Percentiles rank a stretch among this genome's conserved stretches.
Conservation (phyloP, 352 stramenopile genomes). For the Phytophthora sansomeana region DNA sequence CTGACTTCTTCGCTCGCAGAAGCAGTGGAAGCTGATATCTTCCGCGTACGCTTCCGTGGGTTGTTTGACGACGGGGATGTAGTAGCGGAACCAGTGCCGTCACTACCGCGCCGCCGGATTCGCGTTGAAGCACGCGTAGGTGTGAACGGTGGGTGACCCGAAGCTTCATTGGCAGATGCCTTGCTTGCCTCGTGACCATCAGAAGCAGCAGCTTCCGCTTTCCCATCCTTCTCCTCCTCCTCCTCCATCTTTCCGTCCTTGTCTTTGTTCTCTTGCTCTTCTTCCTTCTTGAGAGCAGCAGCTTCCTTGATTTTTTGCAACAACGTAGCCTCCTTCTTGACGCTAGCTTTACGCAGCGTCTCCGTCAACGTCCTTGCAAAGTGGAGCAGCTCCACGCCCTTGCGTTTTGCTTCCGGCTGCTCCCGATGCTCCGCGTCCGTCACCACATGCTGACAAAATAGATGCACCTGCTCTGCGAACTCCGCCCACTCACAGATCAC, state of each 20-base stretch:
- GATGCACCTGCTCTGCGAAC: slow-evolving; percentile 75
- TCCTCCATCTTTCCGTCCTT: slow-evolving; percentile 15
- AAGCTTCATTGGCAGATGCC: slow-evolving; percentile 12
- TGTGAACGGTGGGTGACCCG: slow-evolving; percentile 31
- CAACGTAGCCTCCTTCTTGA: slow-evolving; percentile 70
- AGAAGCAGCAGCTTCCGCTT: slow-evolving; percentile 1
- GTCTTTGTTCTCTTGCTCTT: slow-evolving; percentile 3
- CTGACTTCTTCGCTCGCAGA: slow-evolving; percentile 61
- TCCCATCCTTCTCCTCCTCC: slow-evolving; percentile 1
- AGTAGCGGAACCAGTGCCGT: slow-evolving; percentile 40
- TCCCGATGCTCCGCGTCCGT: slow-evolving; percentile 58
- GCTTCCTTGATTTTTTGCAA: slow-evolving; percentile 50
- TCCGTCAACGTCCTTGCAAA: slow-evolving; percentile 80
- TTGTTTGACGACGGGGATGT: slow-evolving; percentile 31
- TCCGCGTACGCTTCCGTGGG: slow-evolving; percentile 49
- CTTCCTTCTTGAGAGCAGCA: slow-evolving; percentile 4
- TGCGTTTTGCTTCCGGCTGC: slow-evolving; percentile 67
- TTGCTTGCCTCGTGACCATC: slow-evolving; percentile 22
- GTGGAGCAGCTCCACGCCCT: slow-evolving; percentile 77
- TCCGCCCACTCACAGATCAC: slow-evolving; percentile 66
- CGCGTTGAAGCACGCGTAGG: slow-evolving; percentile 60
- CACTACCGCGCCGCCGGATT: slow-evolving; percentile 58
- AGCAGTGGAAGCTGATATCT: slow-evolving; percentile 36
- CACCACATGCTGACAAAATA: slow-evolving; percentile 82
- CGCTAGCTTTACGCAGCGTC: slow-evolving; percentile 71